Percentiles rank a stretch among this genome's conserved stretches.
Conservation (phyloP, 2,329 filamentous ascomycete species). For the Tolypocladium pustulatum region DNA sequence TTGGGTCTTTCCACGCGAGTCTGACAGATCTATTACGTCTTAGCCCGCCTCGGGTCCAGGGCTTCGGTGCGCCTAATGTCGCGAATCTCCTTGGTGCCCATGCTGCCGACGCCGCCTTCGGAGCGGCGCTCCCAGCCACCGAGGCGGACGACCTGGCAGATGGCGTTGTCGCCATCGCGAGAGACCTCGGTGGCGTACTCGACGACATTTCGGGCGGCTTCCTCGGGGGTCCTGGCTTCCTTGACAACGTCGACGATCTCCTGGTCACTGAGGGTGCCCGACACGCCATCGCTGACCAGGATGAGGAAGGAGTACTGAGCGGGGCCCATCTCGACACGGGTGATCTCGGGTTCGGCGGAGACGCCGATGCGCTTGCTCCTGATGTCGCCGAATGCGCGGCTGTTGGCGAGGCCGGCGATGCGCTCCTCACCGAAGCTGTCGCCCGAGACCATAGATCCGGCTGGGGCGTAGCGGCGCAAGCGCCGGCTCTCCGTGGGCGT, state of each 20-base stretch:
- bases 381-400: conserved; percentile 88
- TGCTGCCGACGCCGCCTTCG: conserved; percentile 78
- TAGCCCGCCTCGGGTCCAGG: conserved; percentile 64
- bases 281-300: conserved; percentile 81
- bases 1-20: not conserved
- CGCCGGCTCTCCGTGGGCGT: conserved; percentile 73
- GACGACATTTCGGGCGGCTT: conserved; percentile 70
- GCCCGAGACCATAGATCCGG: conserved; percentile 66
- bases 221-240: conserved; percentile 82
- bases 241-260: conserved; percentile 95
- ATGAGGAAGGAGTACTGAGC: conserved; percentile 86
- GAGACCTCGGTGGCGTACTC: conserved; percentile 82
- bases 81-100: conserved; percentile 86
- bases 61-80: conserved; percentile 76
- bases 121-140: conserved; percentile 62
- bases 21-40: conserved; percentile 24
- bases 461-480: conserved; percentile 69
- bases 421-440: conserved; percentile 97
- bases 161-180: conserved; percentile 55
- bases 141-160: conserved; percentile 55
- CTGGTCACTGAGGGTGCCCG: conserved; percentile 76
- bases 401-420: conserved; percentile 87
- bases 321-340: conserved; percentile 65
- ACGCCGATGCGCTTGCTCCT: conserved; percentile 86
- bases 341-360: conserved; percentile 84